A percentile compares a stretch with the other conserved stretches of the same genome.
These are phyloP conservation scores for Russula sp. DNA, from an alignment of 768 basidiomycete species.

Conservation along the genomic window DNA sequence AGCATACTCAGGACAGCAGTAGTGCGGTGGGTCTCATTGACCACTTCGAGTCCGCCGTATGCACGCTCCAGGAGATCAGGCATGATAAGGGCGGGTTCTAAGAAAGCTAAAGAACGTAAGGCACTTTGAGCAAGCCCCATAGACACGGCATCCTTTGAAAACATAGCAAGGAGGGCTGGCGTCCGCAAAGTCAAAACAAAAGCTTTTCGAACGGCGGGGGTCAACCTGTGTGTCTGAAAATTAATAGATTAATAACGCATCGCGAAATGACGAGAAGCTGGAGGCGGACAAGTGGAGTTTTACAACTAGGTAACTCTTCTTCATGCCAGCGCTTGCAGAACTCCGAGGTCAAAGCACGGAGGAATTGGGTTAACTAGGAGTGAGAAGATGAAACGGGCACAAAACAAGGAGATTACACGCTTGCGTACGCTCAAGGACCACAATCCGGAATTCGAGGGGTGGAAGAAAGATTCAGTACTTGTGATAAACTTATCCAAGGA, in stretches of 20 bases:
- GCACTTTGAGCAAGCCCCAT: slow-evolving; percentile 76
- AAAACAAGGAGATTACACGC: not conserved
- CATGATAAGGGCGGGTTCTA: slow-evolving; percentile 83
- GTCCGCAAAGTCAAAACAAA: slow-evolving; percentile 81
- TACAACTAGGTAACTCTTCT: slow-evolving; percentile 69
- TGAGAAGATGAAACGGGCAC: slow-evolving; percentile 13
- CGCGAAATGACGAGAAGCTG: not conserved
- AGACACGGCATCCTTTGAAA: slow-evolving; percentile 76
- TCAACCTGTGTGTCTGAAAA: slow-evolving; percentile 63
- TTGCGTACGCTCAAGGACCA: slow-evolving; percentile 61
- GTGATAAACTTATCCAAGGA: slow-evolving; percentile 82
- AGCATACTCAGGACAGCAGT: slow-evolving; percentile 86
- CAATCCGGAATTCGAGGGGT: slow-evolving; percentile 84
- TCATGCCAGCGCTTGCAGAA: slow-evolving; percentile 75
- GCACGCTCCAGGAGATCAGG: slow-evolving; percentile 87
- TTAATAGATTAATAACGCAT: not conserved
- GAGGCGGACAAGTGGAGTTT: slow-evolving; percentile 59
- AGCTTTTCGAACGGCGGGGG: slow-evolving; percentile 67
- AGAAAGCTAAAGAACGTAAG: slow-evolving; percentile 65
- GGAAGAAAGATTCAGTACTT: slow-evolving; percentile 91
- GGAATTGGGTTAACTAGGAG: slow-evolving; percentile 53
- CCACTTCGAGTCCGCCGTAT: slow-evolving; percentile 83
- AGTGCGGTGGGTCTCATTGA: slow-evolving; percentile 93
- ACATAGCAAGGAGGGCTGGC: slow-evolving; percentile 86
- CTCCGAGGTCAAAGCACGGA: slow-evolving; percentile 65